Base-by-base conservation (phyloP, 768 basidiomycete species). In the Gautieria morchelliformis region DNA sequence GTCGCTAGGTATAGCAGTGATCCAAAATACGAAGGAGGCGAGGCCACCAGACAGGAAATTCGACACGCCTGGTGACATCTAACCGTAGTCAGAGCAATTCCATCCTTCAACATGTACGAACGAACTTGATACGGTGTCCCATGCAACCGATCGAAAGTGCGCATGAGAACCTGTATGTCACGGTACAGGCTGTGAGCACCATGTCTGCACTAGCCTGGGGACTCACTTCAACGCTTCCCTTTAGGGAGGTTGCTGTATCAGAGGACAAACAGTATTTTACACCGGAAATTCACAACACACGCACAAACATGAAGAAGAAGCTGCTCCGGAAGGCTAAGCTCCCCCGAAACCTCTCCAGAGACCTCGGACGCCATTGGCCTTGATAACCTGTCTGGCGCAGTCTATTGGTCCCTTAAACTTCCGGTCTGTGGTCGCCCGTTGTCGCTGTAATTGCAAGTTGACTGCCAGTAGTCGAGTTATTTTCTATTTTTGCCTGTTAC, bases 251-350 rank as follows among this genome's bases (percentile, higher is more conserved):
- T 10, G 27, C 12, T n/a, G 12, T 2, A 30, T 30, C 24, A 27
- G 35, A 37, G 2, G 35, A 24, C 24, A 71, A 70, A 63, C 56
- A n/a, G 15, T 50, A 56, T 8, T 57, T 57, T 53, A 37, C 9
- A 46, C 20, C 41, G 52, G 52, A 27, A 14, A 30, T 11, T 59
- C 3, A 35, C 66, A 12, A 37, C 11, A 85, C 78, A 27, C 80
- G 80, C 41, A 85, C 73, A 68, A 89, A 91, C 82, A 89, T 84
- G 78, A 81, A 86, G 59, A 85, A 79, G 69, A 90, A 89, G 70
- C 84, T 85, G 58, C 79, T 79, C 50, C 89, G 72, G 67, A 85
- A 89, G 5, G 81, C 77, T 30, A 89, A 72, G 60, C 84, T 87
- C 84, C 87, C 0, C 81, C 79, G 60, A 91, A 77, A 53, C 88